Percentiles rank a stretch among this genome's conserved stretches.
phyloP scores from a whole-genome alignment of 176 grass and related monocot species.

The Hordeum vulgare region MorexV3_pseudomolecules_assembly NC_058523.1:560519771-560520270 shows the following conservation, averaged over 20 bases:
- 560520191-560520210: constrained; percentile 98
- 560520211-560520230: constrained; percentile 94
- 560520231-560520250: constrained; percentile 96
- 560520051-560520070: not conserved
- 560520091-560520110: constrained; percentile 30
- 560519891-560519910: not conserved
- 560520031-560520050: constrained; percentile 54
- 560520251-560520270: constrained; percentile 90
- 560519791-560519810: constrained; percentile 98
- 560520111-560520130: constrained; percentile 29
- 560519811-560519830: constrained; percentile 73
- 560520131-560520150: constrained; percentile 67
- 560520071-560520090: not conserved
- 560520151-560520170: constrained; percentile 83
- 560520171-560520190: constrained; percentile 91
- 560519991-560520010: constrained; percentile 91
- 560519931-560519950: constrained; percentile 39
- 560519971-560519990: constrained; percentile 76
- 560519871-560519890: not conserved
- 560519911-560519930: not conserved
- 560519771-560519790: constrained; percentile 95
- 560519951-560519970: constrained; percentile 91
- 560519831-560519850: not conserved
- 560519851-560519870: not conserved
- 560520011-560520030: constrained; percentile 86